phyloP scores from a whole-genome alignment of 208 protist genomes.

The Phytomonas serpens region DNA sequence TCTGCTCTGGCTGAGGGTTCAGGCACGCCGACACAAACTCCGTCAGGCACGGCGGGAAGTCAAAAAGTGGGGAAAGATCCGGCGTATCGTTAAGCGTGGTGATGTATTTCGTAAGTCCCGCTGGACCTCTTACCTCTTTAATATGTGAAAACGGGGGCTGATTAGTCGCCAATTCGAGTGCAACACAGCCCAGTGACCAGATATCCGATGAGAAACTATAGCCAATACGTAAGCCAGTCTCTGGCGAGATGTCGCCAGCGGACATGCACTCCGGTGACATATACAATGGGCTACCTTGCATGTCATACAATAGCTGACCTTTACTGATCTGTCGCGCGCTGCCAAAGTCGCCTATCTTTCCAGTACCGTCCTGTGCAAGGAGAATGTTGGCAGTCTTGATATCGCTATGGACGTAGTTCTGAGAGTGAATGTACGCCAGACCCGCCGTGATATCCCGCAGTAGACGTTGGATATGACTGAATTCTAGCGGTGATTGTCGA shows the following conservation, averaged over 20 bases:
- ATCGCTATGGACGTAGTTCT: slow-evolving; percentile 88
- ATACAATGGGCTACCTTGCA: slow-evolving; percentile 84
- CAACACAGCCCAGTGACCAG: slow-evolving; percentile 84
- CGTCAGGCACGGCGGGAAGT: slow-evolving; percentile 45
- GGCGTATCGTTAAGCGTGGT: slow-evolving; percentile 75
- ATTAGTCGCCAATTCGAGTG: slow-evolving; percentile 83
- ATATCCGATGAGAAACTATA: slow-evolving; percentile 82
- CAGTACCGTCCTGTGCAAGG: slow-evolving; percentile 56
- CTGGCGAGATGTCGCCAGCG: slow-evolving; percentile 51
- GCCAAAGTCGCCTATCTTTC: slow-evolving; percentile 92
- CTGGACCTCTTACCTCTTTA: slow-evolving; percentile 50
- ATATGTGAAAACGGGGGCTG: slow-evolving; percentile 84
- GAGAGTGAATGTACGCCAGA: slow-evolving; percentile 89
- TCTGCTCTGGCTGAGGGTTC: slow-evolving; percentile 55
- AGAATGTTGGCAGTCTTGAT: slow-evolving; percentile 92
- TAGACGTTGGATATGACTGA: slow-evolving; percentile 56
- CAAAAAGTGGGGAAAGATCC: slow-evolving; percentile 73
- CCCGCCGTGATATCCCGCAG: slow-evolving; percentile 71
- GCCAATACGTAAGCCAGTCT: slow-evolving; percentile 56
- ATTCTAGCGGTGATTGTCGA: slow-evolving; percentile 26
- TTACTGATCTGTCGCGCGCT: slow-evolving; percentile 54
- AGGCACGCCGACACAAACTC: slow-evolving; percentile 84
- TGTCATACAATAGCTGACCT: slow-evolving; percentile 66
- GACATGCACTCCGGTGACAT: slow-evolving; percentile 88
- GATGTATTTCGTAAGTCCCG: slow-evolving; percentile 69